Evolutionary conservation across 495 filamentous ascomycete species (phyloP).

Genomic region (Annulohypoxylon nitens): DNA sequence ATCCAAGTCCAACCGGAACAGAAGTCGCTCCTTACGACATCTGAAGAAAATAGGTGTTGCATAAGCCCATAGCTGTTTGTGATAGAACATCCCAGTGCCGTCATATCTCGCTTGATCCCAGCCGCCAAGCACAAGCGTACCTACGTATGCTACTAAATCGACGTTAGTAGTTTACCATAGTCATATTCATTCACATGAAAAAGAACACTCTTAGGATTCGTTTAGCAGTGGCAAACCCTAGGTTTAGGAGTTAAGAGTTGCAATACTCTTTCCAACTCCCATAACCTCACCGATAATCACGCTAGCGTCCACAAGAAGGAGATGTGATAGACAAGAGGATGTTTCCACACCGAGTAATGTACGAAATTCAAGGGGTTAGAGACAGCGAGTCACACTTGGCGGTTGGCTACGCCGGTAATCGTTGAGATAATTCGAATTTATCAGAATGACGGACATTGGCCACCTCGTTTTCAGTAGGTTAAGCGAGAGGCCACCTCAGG

Average conservation of each 20-base stretch:
- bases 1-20: constrained; percentile 1
- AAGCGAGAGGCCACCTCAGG: constrained; percentile 7
- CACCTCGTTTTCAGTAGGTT: constrained; percentile 1
- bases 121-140: constrained; percentile 20
- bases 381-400: constrained; percentile 10
- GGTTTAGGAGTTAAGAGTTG: background rate
- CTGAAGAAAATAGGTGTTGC: background rate
- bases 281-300: background rate
- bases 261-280: constrained; percentile 2
- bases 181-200: background rate
- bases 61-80: background rate
- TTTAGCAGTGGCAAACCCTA: constrained; percentile 6
- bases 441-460: constrained; percentile 4
- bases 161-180: background rate
- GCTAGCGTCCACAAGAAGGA: background rate
- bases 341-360: background rate
- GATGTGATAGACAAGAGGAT: constrained; percentile 3
- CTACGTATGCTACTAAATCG: constrained; percentile 9
- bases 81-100: constrained; percentile 15
- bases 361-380: background rate
- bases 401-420: constrained; percentile 11
- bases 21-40: constrained; percentile 1
- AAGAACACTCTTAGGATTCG: background rate
- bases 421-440: background rate
- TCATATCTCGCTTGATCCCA: constrained; percentile 12